Conservation (phyloP, 495 filamentous ascomycete species). For the Talaromyces borbonicus region DNA sequence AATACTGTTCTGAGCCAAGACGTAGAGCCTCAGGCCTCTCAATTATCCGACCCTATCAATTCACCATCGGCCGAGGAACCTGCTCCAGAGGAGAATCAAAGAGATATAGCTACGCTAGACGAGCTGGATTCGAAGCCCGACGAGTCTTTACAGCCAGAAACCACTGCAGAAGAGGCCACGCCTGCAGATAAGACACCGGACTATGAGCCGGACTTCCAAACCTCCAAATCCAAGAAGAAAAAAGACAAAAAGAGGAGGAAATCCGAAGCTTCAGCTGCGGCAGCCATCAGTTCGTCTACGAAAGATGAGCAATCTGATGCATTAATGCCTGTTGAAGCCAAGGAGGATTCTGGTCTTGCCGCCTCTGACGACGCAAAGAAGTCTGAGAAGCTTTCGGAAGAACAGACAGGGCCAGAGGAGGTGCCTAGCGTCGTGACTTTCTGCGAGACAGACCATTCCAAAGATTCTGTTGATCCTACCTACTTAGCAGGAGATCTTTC, state of each 20-base stretch:
- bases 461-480: too few species aligned
- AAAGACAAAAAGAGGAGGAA: conserved; percentile 6
- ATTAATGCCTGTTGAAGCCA: neutral
- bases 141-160: neutral
- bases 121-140: neutral
- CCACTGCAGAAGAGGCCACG: neutral
- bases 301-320: neutral
- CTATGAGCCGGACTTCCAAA: neutral
- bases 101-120: neutral
- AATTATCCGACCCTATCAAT: neutral
- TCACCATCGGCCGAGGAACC: neutral
- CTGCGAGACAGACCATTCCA: too few species aligned
- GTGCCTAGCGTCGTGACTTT: too few species aligned
- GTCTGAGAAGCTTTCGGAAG: too few species aligned
- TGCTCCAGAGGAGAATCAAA: neutral
- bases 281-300: neutral
- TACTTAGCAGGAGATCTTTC: too few species aligned
- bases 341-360: neutral
- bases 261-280: neutral
- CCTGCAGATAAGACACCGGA: neutral
- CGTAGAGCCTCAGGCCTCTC: neutral
- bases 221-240: conserved; percentile 3
- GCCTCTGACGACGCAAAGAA: too few species aligned
- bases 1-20: too few species aligned
- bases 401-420: neutral